These are phyloP conservation scores for Rhizomucor pusillus DNA, from an alignment of 371 early-diverging fungal species.

Conservation along the genomic window DNA sequence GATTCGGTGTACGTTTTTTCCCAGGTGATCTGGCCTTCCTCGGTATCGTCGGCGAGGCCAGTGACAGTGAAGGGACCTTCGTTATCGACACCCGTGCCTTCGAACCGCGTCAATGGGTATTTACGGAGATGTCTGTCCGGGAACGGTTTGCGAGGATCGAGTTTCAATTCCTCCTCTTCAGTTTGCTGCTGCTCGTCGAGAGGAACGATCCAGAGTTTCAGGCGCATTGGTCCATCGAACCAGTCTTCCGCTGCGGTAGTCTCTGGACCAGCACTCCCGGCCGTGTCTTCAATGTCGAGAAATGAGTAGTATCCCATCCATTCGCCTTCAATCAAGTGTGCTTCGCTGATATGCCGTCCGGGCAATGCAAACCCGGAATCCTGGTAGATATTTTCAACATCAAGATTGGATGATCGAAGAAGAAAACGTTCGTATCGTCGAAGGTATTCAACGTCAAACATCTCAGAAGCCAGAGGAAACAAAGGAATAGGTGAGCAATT, in stretches of 20 bases:
- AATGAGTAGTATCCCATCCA: slow-evolving; percentile 52
- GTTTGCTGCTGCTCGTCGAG: slow-evolving; percentile 22
- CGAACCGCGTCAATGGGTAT: slow-evolving; percentile 43
- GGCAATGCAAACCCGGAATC: slow-evolving; percentile 34
- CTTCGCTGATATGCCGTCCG: slow-evolving; percentile 36
- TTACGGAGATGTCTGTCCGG: slow-evolving; percentile 30
- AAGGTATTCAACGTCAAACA: slow-evolving; percentile 45
- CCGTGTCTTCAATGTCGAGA: slow-evolving; percentile 29
- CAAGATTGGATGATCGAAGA: slow-evolving; percentile 11
- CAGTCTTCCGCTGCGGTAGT: slow-evolving; percentile 18
- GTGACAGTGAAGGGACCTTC: slow-evolving; percentile 36
- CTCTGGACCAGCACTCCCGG: background rate
- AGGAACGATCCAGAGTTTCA: slow-evolving; percentile 39
- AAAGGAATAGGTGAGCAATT: slow-evolving; percentile 41
- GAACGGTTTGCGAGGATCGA: slow-evolving; percentile 10
- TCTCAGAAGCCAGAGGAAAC: slow-evolving; percentile 25
- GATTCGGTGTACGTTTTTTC: slow-evolving; percentile 43
- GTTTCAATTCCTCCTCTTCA: background rate
- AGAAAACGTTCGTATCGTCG: slow-evolving; percentile 42
- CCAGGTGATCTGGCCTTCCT: slow-evolving; percentile 48
- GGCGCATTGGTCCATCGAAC: slow-evolving; percentile 48
- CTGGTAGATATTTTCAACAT: slow-evolving; percentile 26
- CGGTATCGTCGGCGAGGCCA: slow-evolving; percentile 45
- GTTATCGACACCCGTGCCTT: slow-evolving; percentile 44
- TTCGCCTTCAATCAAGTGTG: slow-evolving; percentile 43